Base-by-base conservation (phyloP, 2,329 filamentous ascomycete species). In the Alternaria triticimaculans region DNA sequence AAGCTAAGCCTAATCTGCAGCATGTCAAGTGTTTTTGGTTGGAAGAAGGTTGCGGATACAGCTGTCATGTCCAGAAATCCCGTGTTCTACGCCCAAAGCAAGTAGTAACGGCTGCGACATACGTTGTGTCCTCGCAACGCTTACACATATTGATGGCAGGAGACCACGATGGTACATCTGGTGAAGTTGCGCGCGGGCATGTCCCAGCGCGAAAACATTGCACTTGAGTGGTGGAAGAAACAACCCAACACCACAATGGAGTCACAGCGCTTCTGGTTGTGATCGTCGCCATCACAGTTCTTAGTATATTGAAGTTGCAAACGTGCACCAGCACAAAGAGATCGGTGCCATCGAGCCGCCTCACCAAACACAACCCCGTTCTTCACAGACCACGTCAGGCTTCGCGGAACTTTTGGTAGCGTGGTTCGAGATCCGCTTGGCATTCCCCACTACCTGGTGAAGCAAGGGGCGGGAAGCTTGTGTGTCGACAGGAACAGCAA, bases 401-500 rank as follows among this genome's bases (percentile, higher is more conserved):
- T 6, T 33, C 20, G 26, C 28, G 37, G 12, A 33, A 26, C 11
- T 26, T 43, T 23, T 6, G 4, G 20, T 44, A 44, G 46, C 33
- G 20, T 43, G 15, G 28, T 49, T 11, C 44, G 21, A 26, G 23
- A 57, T 45, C 30, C 44, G 18, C 58, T 57, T 61, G 45, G 58
- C 58, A 11, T 45, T 26, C 30, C 41, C 46, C 46, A 30, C 46
- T n/a, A 23, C 15, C 21, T 49, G 6, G 48, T 23, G 53, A 61
- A 46, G 23, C 33, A 41, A 43, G 30, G 18, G 44, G 18, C 26
- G 44, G 26, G 56, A 61, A 50, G 58, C 58, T 57, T 61, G 53
- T 46, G 25, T 28, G 5, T 53, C 33, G 33, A 57, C 45, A n/a
- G 20, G 9, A 14, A 57, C 25, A 41, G 21, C 28, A 49, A 26